These are phyloP conservation scores for Aspergillus sp. DNA, from an alignment of 2,329 filamentous ascomycete species.

Conservation along the genomic window DNA sequence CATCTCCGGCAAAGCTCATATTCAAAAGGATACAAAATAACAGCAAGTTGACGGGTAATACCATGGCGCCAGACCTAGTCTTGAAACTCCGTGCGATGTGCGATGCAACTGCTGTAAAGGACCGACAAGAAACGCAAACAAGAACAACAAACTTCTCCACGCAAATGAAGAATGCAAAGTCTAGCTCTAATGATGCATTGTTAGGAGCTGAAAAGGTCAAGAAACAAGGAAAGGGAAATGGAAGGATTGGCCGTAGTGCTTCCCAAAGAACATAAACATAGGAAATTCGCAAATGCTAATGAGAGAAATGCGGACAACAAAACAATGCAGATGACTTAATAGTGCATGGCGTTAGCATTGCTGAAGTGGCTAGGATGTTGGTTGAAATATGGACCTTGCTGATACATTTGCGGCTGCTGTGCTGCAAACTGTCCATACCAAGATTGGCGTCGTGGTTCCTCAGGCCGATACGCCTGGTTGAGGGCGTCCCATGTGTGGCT, in stretches of 20 bases:
- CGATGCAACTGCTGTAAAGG: conserved; percentile 20
- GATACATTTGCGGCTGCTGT: conserved; percentile 25
- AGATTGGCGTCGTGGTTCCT: conserved; percentile 33
- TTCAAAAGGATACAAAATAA: conserved; percentile 1
- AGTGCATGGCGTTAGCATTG: conserved; percentile 23
- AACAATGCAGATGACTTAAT: conserved; percentile 10
- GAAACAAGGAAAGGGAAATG: conserved; percentile 1
- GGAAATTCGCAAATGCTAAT: not conserved
- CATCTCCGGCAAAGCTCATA: not conserved
- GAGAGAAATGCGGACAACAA: conserved; percentile 1
- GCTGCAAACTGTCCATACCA: conserved; percentile 33
- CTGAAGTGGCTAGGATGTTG: conserved; percentile 27
- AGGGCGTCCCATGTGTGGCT: conserved; percentile 39
- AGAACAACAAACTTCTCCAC: conserved; percentile 4
- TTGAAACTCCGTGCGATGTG: conserved; percentile 29
- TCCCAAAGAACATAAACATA: not conserved
- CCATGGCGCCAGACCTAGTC: conserved; percentile 21
- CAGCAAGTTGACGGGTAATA: conserved; percentile 10
- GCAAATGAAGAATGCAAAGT: conserved; percentile 1
- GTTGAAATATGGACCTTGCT: conserved; percentile 25
- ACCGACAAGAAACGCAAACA: conserved; percentile 3
- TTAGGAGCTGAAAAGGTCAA: not conserved
- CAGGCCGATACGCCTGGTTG: conserved; percentile 28
- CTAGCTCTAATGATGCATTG: conserved; percentile 7
- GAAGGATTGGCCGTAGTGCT: not conserved